Percentiles rank a stretch among this genome's conserved stretches.
Evolutionary conservation across 495 filamentous ascomycete genomes (phyloP).

Genomic region (Podospora appendiculata): DNA sequence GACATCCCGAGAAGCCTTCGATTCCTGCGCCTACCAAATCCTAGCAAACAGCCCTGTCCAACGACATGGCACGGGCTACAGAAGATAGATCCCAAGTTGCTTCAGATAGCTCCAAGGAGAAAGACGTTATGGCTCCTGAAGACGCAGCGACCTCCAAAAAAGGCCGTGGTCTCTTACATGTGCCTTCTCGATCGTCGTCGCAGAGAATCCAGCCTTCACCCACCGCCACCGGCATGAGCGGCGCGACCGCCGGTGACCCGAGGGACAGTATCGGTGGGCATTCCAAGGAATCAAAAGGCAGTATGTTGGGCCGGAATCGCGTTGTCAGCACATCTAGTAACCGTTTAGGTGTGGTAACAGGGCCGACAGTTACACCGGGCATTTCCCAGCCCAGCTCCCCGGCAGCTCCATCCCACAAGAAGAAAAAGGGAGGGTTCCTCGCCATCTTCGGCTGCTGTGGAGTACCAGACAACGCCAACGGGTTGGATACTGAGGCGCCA

Average conservation of each 20-base stretch:
- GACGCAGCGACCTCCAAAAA: slow-evolving; percentile 44
- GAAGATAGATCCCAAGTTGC: slow-evolving; percentile 27
- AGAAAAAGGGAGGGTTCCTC: slow-evolving; percentile 61
- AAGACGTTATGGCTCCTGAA: slow-evolving; percentile 33
- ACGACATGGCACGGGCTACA: slow-evolving; percentile 30
- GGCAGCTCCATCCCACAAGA: slow-evolving; percentile 37
- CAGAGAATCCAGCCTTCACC: slow-evolving; percentile 55
- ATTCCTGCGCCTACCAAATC: neutral
- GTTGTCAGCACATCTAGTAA: slow-evolving; percentile 58
- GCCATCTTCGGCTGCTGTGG: slow-evolving; percentile 77
- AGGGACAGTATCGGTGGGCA: slow-evolving; percentile 53
- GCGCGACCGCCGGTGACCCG: slow-evolving; percentile 55
- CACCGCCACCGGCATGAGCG: slow-evolving; percentile 56
- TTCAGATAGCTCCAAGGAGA: slow-evolving; percentile 39
- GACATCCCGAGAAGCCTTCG: neutral
- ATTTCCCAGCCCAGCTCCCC: slow-evolving; percentile 40
- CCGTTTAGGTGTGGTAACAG: slow-evolving; percentile 37
- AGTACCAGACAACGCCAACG: slow-evolving; percentile 54
- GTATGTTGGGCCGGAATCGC: slow-evolving; percentile 57
- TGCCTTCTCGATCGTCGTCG: slow-evolving; percentile 63
- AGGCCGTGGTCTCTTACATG: slow-evolving; percentile 48
- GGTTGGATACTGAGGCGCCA: slow-evolving; percentile 52
- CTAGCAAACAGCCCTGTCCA: neutral
- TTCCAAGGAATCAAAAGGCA: slow-evolving; percentile 58
- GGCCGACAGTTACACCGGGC: slow-evolving; percentile 37